These are phyloP conservation scores for Tulasnella sp. DNA, from an alignment of 768 basidiomycete genomes.

Conservation along the genomic window DNA sequence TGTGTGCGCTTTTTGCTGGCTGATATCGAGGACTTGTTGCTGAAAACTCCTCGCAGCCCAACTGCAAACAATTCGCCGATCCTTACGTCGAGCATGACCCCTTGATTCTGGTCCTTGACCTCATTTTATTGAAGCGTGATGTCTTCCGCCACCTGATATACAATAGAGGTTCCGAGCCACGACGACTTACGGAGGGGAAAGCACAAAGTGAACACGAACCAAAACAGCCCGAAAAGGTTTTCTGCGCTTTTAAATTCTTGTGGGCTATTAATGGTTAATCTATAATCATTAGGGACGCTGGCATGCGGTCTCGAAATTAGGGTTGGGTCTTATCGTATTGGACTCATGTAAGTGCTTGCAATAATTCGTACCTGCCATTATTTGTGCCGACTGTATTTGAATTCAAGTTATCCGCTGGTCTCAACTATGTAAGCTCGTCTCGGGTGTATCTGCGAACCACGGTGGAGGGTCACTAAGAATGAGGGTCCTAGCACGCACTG, in stretches of 20 bases:
- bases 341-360: background rate
- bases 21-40: background rate
- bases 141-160: slow-evolving; percentile 74
- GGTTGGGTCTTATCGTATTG: background rate
- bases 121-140: slow-evolving; percentile 68
- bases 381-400: too few species aligned
- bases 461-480: too few species aligned
- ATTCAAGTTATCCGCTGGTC: too few species aligned
- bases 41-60: slow-evolving; percentile 23
- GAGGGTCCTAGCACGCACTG: too few species aligned
- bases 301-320: background rate
- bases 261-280: background rate
- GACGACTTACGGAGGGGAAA: slow-evolving; percentile 24
- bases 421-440: too few species aligned
- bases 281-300: background rate
- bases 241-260: too few species aligned
- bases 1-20: slow-evolving; percentile 44
- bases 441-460: too few species aligned
- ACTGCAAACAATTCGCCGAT: slow-evolving; percentile 48
- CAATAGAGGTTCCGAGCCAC: slow-evolving; percentile 59
- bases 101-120: slow-evolving; percentile 59
- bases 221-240: background rate
- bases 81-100: slow-evolving; percentile 79
- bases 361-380: too few species aligned
- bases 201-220: background rate